phyloP scores from a whole-genome alignment of 2,329 filamentous ascomycete species.

The Macroventuria anomochaeta region DNA sequence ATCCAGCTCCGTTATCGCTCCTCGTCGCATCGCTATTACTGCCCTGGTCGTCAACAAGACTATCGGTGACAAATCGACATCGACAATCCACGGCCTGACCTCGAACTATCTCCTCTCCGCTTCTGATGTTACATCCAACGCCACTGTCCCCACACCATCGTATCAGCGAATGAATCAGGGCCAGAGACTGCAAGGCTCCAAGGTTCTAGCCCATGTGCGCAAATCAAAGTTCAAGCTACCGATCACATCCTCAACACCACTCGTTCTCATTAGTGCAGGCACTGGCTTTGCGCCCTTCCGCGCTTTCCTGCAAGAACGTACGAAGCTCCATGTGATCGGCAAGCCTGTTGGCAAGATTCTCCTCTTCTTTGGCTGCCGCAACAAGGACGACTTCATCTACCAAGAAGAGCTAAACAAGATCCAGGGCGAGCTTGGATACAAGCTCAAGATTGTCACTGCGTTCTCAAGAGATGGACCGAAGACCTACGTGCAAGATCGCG shows the following conservation, averaged over 20 bases:
- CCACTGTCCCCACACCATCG: slow-evolving; percentile 20
- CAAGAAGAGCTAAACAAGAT: slow-evolving; percentile 32
- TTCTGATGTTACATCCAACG: slow-evolving; percentile 28
- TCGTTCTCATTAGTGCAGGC: slow-evolving; percentile 54
- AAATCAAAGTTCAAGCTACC: slow-evolving; percentile 58
- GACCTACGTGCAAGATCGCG: slow-evolving; percentile 51
- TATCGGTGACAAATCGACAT: slow-evolving; percentile 24
- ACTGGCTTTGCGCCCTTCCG: slow-evolving; percentile 47
- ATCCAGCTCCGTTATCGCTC: slow-evolving; percentile 48
- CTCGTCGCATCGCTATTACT: slow-evolving; percentile 47
- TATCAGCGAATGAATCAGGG: slow-evolving; percentile 21
- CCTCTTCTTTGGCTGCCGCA: slow-evolving; percentile 45
- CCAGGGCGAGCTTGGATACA: slow-evolving; percentile 29
- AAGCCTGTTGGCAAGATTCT: slow-evolving; percentile 39
- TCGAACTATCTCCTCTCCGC: slow-evolving; percentile 50
- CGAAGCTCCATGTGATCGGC: slow-evolving; percentile 40
- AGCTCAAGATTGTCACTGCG: slow-evolving; percentile 34
- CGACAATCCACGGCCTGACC: slow-evolving; percentile 45
- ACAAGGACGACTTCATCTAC: slow-evolving; percentile 45
- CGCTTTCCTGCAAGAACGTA: slow-evolving; percentile 45
- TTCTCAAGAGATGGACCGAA: slow-evolving; percentile 31
- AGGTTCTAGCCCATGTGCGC: slow-evolving; percentile 51
- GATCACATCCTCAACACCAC: slow-evolving; percentile 50
- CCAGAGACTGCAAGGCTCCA: slow-evolving; percentile 26
- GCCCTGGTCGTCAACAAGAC: slow-evolving; percentile 48